Percentiles rank a stretch among this genome's conserved stretches.
Conservation (phyloP, 2,329 filamentous ascomycete genomes). For the Apiospora malaysiana region DNA sequence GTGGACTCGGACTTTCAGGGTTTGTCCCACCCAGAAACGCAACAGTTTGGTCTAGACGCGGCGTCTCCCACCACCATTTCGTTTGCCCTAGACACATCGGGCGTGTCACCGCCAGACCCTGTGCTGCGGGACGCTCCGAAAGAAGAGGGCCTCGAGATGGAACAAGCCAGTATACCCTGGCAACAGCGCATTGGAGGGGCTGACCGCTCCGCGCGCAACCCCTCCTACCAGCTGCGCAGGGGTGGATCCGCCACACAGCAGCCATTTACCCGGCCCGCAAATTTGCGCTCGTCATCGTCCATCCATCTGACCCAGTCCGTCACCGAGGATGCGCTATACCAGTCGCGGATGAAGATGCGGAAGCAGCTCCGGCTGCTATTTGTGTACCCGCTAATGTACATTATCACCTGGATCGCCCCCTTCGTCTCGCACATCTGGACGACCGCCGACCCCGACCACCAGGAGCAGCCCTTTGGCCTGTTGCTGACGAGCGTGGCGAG, state of each 20-base stretch:
- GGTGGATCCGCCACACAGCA: constrained; percentile 10
- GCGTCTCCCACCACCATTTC: constrained; percentile 8
- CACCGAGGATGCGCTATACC: constrained; percentile 40
- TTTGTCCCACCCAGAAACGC: background rate
- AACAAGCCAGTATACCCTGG: constrained; percentile 1
- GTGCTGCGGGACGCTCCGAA: constrained; percentile 3
- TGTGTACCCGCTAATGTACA: constrained; percentile 77
- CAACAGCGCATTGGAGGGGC: constrained; percentile 12
- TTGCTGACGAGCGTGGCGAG: constrained; percentile 61
- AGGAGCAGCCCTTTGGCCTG: constrained; percentile 59
- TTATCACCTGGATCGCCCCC: constrained; percentile 74
- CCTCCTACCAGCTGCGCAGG: background rate
- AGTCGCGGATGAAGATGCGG: constrained; percentile 61
- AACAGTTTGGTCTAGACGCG: background rate
- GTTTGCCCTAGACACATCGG: constrained; percentile 14
- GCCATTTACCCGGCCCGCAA: constrained; percentile 11
- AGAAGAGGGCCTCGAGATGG: constrained; percentile 10
- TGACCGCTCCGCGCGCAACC: background rate
- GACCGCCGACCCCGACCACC: constrained; percentile 48
- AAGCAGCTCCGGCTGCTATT: constrained; percentile 75
- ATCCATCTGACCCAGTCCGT: constrained; percentile 33
- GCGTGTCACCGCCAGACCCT: constrained; percentile 7
- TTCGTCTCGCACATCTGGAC: constrained; percentile 68
- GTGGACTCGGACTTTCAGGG: background rate
- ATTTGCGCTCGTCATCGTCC: constrained; percentile 23